Evolutionary conservation across 108 stramenopile genomes (phyloP).

Genomic region (Fragilariopsis cylindrus): DNA sequence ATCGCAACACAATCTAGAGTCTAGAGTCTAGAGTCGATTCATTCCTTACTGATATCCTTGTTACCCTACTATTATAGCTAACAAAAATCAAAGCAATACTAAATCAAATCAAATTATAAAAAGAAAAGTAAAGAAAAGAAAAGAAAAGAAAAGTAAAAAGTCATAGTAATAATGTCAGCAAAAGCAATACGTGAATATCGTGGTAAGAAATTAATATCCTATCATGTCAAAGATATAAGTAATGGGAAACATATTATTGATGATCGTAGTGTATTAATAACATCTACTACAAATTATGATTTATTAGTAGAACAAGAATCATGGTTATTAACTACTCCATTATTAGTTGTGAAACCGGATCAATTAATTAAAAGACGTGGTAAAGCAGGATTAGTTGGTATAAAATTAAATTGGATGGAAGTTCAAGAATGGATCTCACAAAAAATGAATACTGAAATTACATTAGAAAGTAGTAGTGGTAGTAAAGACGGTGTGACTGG

Average conservation of each 20-base stretch:
- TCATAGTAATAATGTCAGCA: conserved; percentile 61
- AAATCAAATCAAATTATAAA: too few relatives aligned
- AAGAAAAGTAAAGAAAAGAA: too few relatives aligned
- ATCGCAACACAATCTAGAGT: too few relatives aligned
- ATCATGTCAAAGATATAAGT: conserved; percentile 59
- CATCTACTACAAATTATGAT: conserved; percentile 9
- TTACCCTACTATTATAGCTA: too few relatives aligned
- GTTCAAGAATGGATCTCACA: conserved; percentile 77
- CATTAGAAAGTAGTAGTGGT: conserved; percentile 22
- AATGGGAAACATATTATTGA: conserved; percentile 61
- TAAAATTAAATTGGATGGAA: conserved; percentile 72
- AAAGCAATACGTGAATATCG: conserved; percentile 89
- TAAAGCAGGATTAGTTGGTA: conserved; percentile 87
- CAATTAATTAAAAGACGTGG: conserved; percentile 92
- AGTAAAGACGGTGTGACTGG: conserved; percentile 58
- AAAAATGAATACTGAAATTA: conserved; percentile 66
- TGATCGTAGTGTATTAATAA: conserved; percentile 57
- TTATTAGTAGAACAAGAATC: conserved; percentile 50
- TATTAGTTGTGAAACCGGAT: conserved; percentile 90
- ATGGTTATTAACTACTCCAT: conserved; percentile 56
- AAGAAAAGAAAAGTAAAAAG: too few relatives aligned
- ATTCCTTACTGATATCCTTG: too few relatives aligned
- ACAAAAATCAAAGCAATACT: too few relatives aligned
- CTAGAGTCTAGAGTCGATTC: too few relatives aligned
- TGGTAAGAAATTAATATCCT: conserved; percentile 84